Evolutionary conservation across 1,284 basidiomycete species (phyloP).

Genomic region (Malassezia yamatoensis): DNA sequence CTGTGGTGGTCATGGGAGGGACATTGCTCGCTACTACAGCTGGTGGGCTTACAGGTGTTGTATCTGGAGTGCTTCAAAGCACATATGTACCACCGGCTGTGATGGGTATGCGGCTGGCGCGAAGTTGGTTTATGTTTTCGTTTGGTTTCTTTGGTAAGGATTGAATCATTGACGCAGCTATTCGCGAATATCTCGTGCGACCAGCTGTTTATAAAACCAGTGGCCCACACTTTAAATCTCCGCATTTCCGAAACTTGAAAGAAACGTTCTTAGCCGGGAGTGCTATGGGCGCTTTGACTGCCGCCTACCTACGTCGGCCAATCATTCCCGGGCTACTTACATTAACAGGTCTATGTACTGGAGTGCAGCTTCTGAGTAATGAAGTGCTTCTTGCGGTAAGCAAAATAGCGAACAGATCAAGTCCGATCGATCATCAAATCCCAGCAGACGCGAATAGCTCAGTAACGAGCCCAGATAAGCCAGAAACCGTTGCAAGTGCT

Average conservation of each 20-base stretch:
- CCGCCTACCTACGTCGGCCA: not conserved
- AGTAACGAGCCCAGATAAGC: not conserved
- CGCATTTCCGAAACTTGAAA: not conserved
- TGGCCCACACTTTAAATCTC: not conserved
- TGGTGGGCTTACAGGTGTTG: not conserved
- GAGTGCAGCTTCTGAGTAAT: constrained; percentile 3
- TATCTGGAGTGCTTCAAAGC: not conserved
- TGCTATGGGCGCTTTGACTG: constrained; percentile 4
- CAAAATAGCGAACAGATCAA: not conserved
- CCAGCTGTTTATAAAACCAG: not conserved
- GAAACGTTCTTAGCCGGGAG: constrained; percentile 6
- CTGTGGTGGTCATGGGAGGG: constrained; percentile 1
- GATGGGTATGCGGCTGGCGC: constrained; percentile 1
- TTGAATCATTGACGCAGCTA: not conserved
- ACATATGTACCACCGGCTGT: not conserved
- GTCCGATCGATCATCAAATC: not conserved
- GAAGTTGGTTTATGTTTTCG: constrained; percentile 7
- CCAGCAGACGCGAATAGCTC: not conserved
- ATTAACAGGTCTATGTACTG: constrained; percentile 1
- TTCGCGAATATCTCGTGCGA: constrained; percentile 7
- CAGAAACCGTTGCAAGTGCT: not conserved
- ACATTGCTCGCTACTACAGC: not conserved
- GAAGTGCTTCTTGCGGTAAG: not conserved
- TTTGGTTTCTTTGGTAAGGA: constrained; percentile 17
- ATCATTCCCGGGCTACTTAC: constrained; percentile 8